Evolutionary conservation across 805 yeast genomes (phyloP), one percentile per base, ranked within the genome.

Genomic region (Ogataea polymorpha): DNA sequence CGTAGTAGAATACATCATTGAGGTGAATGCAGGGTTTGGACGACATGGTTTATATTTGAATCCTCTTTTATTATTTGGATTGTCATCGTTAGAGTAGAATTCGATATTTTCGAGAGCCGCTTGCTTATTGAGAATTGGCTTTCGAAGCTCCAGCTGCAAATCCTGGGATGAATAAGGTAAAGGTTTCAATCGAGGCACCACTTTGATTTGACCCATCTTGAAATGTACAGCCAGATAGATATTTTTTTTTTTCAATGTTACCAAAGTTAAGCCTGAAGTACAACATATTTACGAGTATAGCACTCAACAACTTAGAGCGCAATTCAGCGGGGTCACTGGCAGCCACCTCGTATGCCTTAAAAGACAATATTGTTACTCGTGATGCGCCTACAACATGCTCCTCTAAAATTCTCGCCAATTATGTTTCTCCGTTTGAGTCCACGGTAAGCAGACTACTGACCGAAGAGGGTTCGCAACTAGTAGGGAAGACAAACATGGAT

Each of bases 401-500:
- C 0, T 90, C 98, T 0, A 59, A 65, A 28, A 76, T 84, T 26
- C 70, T 93, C 7, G 44, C 56, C 11, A 62, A 65, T 28, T 93
- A 84, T 58, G 55, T 50, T 3, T 79, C 95, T 16, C 98, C 98
- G 2, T 90, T 74, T 56, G 79, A 85, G 46, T 85, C 97, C 10
- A 86, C 96, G 0, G 85, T 82, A 2, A 78, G 78, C 0, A 50
- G 61, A 2, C 65, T 79, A 3, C 60, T 93, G n/a, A 60, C 71
- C 7, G 52, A 63, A 0, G 67, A 70, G 2, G 87, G 89, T 0
- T 72, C 75, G 12, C 47, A 56, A 0, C 56, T 80, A 5, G 67
- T 81, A 1, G 99, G 96, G 0, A 93, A 91, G 61, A 75, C 95
- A 2, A 93, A 91, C 53, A 69, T 93, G 77, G 99, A 93, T 65